phyloP scores from a whole-genome alignment of 768 basidiomycete species.

The Heimioporus sp. region DNA sequence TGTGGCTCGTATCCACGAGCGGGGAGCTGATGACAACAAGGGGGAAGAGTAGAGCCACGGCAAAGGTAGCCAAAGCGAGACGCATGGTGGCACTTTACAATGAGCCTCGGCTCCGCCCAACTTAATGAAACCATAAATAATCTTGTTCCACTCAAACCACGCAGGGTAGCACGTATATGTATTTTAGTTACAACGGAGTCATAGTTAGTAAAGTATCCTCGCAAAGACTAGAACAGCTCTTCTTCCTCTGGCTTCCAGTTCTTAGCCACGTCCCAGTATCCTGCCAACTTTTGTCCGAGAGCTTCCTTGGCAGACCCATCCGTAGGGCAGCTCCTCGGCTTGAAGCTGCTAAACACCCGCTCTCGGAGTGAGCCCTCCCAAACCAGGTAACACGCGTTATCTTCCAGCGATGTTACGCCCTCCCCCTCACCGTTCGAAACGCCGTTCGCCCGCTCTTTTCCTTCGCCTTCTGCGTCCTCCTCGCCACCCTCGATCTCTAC shows the following conservation, averaged over 20 bases:
- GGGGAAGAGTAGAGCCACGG: not conserved
- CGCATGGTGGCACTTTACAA: conserved; percentile 7
- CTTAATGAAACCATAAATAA: no score
- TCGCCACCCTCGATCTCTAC: conserved; percentile 60
- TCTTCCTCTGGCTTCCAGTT: conserved; percentile 85
- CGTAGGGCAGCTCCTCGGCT: conserved; percentile 77
- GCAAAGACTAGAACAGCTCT: conserved; percentile 50
- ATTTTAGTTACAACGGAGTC: not conserved
- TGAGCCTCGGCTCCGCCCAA: not conserved
- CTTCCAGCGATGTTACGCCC: conserved; percentile 53
- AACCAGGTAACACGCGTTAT: conserved; percentile 86
- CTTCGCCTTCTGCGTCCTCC: conserved; percentile 32
- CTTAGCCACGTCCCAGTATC: conserved; percentile 95
- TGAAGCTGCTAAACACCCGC: conserved; percentile 75
- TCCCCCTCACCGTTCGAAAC: conserved; percentile 13
- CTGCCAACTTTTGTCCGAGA: conserved; percentile 79
- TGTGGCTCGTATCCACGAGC: not conserved
- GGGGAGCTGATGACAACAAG: conserved; percentile 2
- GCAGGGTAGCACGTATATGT: not conserved
- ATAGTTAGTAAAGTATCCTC: not conserved
- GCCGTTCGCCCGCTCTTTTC: conserved; percentile 35
- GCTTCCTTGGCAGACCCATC: conserved; percentile 85
- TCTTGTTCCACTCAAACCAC: conserved; percentile 3
- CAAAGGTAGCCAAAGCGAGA: not conserved
- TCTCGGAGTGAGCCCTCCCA: conserved; percentile 94